Evolutionary conservation across 2,329 filamentous ascomycete species (phyloP), one percentile per base, ranked within the genome.

Genomic region (Macrophomina phaseolina): DNA sequence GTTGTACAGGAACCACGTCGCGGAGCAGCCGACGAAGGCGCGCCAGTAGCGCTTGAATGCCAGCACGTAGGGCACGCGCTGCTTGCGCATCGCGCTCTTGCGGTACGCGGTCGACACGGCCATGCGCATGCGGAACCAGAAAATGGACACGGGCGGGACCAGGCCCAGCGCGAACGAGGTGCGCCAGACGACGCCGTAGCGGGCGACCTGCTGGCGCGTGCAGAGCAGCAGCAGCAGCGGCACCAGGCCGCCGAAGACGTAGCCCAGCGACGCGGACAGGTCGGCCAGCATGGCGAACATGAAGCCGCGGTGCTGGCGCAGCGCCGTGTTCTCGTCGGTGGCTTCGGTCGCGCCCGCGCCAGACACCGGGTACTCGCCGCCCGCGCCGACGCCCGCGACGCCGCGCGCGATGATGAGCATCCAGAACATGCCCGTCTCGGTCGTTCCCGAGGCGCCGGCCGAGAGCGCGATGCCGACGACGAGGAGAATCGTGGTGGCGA

Each of bases 211-310:
- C 69, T 84, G 77, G 14, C 81, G 75, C 5, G 84, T 81, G 69
- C 83, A 85, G 0, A 85, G 78, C 1, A 86, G 77, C 3, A 87
- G 71, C 0, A 87, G 77, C 8, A 87, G 73, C 1, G 84, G 82
- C 0, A 86, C 81, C 0, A 85, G 72, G 0, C 81, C 82, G 5
- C 79, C 82, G 71, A 81, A 84, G 4, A 84, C 81, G 68, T 85
- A 86, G 0, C 84, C 85, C 9, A 45, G 73, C 1, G 81, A 81
- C 1, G 81, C 77, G 0, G 85, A 83, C 5, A 87, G 73, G 69
- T 86, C 82, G 1, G 81, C 80, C 12, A 86, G 78, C 78, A 87
- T 81, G n/a, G 84, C 84, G 66, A 87, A 86, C 72, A 87, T 82
- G 73, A 86, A 85, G 3, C 86, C 85, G 45, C 84, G 78, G 42